phyloP scores from a whole-genome alignment of 257 asterid genomes.

The Ophiorrhiza pumila region DNA sequence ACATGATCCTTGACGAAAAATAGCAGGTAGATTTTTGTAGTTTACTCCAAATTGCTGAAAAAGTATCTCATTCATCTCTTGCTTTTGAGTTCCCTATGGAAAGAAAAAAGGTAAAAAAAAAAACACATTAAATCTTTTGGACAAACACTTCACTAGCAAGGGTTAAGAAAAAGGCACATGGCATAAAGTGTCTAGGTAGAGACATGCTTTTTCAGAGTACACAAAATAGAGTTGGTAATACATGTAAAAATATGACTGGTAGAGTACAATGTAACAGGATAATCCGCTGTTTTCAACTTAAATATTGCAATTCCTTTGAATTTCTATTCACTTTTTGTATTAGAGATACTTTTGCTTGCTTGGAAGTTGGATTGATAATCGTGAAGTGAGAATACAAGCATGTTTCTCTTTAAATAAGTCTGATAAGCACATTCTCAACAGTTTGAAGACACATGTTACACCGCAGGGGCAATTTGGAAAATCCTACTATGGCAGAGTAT shows the following conservation, averaged over 20 bases:
- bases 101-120: neutral
- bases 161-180: neutral
- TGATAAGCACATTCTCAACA: neutral
- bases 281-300: neutral
- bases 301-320: neutral
- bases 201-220: neutral
- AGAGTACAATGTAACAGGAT: neutral
- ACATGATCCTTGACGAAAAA: slow-evolving; percentile 93
- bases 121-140: slow-evolving; percentile 1
- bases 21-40: slow-evolving; percentile 65
- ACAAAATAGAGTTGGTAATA: neutral
- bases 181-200: neutral
- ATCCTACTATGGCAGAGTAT: neutral
- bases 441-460: neutral
- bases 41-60: slow-evolving; percentile 64
- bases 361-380: neutral
- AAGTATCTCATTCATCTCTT: slow-evolving; percentile 71
- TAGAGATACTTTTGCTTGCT: neutral
- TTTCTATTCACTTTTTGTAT: neutral
- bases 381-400: neutral
- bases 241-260: neutral
- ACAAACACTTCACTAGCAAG: neutral
- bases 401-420: neutral
- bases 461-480: neutral
- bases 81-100: slow-evolving; percentile 63